Evolutionary conservation across 768 basidiomycete genomes (phyloP).

Genomic region (Mycena albidolilacea): DNA sequence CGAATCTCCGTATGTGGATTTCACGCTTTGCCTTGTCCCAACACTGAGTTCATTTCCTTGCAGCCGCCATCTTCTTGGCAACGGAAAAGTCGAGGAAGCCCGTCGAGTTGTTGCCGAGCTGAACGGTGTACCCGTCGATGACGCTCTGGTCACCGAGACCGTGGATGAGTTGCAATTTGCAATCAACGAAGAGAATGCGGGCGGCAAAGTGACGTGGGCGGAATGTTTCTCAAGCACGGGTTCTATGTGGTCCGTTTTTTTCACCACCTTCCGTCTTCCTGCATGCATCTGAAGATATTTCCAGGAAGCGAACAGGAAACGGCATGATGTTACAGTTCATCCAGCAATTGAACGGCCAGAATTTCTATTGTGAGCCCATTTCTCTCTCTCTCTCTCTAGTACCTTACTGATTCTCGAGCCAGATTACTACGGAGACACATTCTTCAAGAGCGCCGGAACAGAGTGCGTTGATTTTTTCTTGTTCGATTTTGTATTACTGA

Average conservation of each 20-base stretch:
- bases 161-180: slow-evolving; percentile 77
- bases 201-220: slow-evolving; percentile 83
- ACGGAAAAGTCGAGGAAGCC: slow-evolving; percentile 66
- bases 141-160: slow-evolving; percentile 70
- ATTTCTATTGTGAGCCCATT: slow-evolving; percentile 75
- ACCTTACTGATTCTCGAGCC: slow-evolving; percentile 33
- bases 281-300: no score
- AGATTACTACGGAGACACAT: slow-evolving; percentile 88
- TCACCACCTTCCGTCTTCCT: no score
- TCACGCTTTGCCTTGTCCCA: slow-evolving; percentile 11
- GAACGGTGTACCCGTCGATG: slow-evolving; percentile 73
- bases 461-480: slow-evolving; percentile 52
- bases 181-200: slow-evolving; percentile 82
- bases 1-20: slow-evolving; percentile 76
- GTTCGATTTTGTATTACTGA: neutral
- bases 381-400: neutral
- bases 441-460: slow-evolving; percentile 83
- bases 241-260: slow-evolving; percentile 58
- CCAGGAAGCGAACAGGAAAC: slow-evolving; percentile 74
- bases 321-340: slow-evolving; percentile 91
- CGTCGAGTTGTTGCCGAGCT: slow-evolving; percentile 74
- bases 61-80: slow-evolving; percentile 81
- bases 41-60: neutral
- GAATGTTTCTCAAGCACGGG: slow-evolving; percentile 84
- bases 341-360: slow-evolving; percentile 86